Percentiles rank a stretch among this genome's conserved stretches.
Conservation (phyloP, 176 grass and related monocot species). For the Tuctoria greenei region DNA sequence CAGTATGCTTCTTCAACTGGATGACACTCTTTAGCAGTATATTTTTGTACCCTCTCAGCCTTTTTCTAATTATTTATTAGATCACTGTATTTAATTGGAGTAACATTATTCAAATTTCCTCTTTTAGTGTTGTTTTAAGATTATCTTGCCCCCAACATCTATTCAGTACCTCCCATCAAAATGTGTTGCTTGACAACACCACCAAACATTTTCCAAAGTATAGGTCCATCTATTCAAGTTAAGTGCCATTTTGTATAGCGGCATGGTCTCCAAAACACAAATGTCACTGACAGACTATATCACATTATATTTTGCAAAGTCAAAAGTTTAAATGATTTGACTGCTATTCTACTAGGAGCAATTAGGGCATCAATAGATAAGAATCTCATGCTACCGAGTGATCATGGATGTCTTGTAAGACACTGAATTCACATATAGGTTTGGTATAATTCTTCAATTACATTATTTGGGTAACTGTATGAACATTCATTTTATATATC, state of each 20-base stretch:
- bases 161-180: too few species aligned
- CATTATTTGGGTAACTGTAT: background rate
- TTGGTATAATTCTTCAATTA: slow-evolving; percentile 11
- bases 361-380: background rate
- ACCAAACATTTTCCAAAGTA: too few species aligned
- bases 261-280: too few species aligned
- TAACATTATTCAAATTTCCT: too few species aligned
- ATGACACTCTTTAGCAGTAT: background rate
- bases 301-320: too few species aligned
- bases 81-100: background rate
- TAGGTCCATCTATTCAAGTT: too few species aligned
- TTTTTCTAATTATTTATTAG: too few species aligned
- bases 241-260: too few species aligned
- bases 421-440: background rate
- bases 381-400: background rate
- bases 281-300: too few species aligned
- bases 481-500: background rate
- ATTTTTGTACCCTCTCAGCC: too few species aligned
- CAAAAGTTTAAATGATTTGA: background rate
- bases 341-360: background rate
- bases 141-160: background rate
- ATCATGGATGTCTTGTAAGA: background rate
- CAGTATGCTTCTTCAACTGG: background rate
- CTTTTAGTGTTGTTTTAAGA: background rate
- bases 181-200: too few species aligned